Base-by-base conservation (phyloP, 139 green algal species). In the Chlamydomonas sphaeroides region DNA sequence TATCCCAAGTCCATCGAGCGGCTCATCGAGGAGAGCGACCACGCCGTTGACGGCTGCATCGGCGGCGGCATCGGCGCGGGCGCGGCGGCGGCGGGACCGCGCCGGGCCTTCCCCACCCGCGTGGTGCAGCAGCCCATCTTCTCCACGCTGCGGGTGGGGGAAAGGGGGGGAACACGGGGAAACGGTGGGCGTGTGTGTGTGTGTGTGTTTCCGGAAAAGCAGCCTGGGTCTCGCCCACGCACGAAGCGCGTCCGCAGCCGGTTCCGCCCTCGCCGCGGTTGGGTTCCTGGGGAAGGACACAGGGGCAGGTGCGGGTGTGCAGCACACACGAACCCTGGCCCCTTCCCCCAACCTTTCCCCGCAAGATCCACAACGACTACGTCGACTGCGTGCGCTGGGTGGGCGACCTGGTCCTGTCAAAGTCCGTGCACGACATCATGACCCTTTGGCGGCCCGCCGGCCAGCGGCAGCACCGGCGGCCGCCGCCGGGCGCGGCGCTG, bases 381-480 rank as follows among this genome's bases (percentile, higher is more conserved):
- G 92, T 98, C 30, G 94, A 98, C 87, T 97, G 93, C 75, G 91
- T 96, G 41, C 83, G 90, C 17, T 97, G 92, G 92, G 69, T 95
- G 41, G 94, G 94, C 0, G 91, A 95, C 83, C 72, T 94, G 49
- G 38, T 96, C 30, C 38, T 83, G 53, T 71, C 72, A 14, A 77
- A 78, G 21, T 65, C 42, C 26, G 62, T 72, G 14, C 75, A 72
- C 30, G 75, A 82, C 61, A 20, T 72, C 61, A 82, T 82, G 42
- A 82, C n/a, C 17, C 42, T 82, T 1, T 82, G 75, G 75, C n/a
- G 61, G 18, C 75, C 75, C 53, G 11, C 53, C 23, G 17, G 11
- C 21, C 53, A 66, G 59, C 30, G 30, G 8, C 36, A 67, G 36
- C 51, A 79, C 56, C 56, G 56, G 8, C 45, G 48, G n/a, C 45